Evolutionary conservation across 1,284 basidiomycete genomes (phyloP), one percentile per base, ranked within the genome.

Genomic region (Puccinia novopanici): DNA sequence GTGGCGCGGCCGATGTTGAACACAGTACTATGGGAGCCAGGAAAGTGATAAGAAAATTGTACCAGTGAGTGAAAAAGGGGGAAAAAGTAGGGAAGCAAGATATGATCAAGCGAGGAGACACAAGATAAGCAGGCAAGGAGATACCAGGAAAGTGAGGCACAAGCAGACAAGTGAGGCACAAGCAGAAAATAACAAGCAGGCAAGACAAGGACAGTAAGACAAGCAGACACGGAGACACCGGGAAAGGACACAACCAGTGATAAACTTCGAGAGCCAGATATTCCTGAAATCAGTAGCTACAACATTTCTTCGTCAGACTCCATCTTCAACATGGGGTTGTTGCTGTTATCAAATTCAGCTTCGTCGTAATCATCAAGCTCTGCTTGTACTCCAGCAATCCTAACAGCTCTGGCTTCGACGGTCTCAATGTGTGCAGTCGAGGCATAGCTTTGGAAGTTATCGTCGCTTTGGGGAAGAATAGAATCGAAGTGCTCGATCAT

Each of bases 261-360:
- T n/a, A n/a, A n/a, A n/a, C n/a, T n/a, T n/a, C n/a, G n/a, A n/a
- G n/a, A n/a, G n/a, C n/a, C n/a, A n/a, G n/a, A n/a, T n/a, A n/a
- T n/a, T n/a, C n/a, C n/a, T n/a, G n/a, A n/a, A n/a, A n/a, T n/a
- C n/a, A n/a, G n/a, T n/a, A n/a, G n/a, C n/a, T n/a, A n/a, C n/a
- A n/a, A 52, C 67, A 70, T 70, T 27, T 70, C 67, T 70, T 73
- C 52, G 19, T 73, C 71, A 9, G 55, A 50, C n/a, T 73, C 71
- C 19, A 73, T 52, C 52, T 73, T 73, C 22, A 73, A 2, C 3
- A 52, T 27, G 13, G 45, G 55, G 12, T 30, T 50, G 34, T 73
- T 57, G 3, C 40, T 17, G 3, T 55, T 5, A 15, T 2, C 27
- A 57, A 40, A 54, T 17, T 73, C 27, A 10, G 10, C 37, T 57